These are phyloP conservation scores for Pharnaceum exiguum DNA, from an alignment of 148 eudicot genomes.

Conservation along the genomic window DNA sequence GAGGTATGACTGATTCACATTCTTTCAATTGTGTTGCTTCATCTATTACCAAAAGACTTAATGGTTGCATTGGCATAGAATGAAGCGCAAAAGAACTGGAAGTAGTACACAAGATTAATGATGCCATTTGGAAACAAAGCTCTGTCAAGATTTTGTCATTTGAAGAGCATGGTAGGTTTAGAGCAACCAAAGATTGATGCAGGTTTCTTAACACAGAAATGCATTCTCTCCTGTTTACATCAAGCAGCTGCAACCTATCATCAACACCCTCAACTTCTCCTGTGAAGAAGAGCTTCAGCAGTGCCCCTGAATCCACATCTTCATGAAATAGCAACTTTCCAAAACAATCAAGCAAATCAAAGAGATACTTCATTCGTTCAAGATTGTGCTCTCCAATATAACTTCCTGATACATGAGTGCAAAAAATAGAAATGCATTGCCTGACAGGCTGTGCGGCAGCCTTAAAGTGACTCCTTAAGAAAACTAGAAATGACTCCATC, in stretches of 20 bases:
- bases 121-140: conserved; percentile 57
- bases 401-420: conserved; percentile 48
- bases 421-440: conserved; percentile 31
- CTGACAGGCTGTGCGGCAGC: conserved; percentile 34
- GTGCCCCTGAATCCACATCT: conserved; percentile 25
- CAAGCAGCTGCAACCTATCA: conserved; percentile 5
- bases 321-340: conserved; percentile 32
- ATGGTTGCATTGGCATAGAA: conserved; percentile 27
- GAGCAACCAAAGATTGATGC: conserved; percentile 27
- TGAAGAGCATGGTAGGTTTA: conserved; percentile 31
- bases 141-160: conserved; percentile 18
- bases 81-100: conserved; percentile 54
- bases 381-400: conserved; percentile 31
- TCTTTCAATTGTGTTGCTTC: conserved; percentile 86
- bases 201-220: conserved; percentile 35
- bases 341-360: conserved; percentile 25
- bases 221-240: conserved; percentile 24
- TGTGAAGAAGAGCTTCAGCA: conserved; percentile 28
- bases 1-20: conserved; percentile 63
- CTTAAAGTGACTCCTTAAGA: conserved; percentile 31
- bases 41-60: conserved; percentile 55
- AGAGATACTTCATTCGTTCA: conserved; percentile 22
- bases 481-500: conserved; percentile 42
- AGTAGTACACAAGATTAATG: conserved; percentile 55
- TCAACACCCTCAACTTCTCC: conserved; percentile 10